Conservation (phyloP, 352 stramenopile species). For the Hyaloperonospora brassicae region DNA sequence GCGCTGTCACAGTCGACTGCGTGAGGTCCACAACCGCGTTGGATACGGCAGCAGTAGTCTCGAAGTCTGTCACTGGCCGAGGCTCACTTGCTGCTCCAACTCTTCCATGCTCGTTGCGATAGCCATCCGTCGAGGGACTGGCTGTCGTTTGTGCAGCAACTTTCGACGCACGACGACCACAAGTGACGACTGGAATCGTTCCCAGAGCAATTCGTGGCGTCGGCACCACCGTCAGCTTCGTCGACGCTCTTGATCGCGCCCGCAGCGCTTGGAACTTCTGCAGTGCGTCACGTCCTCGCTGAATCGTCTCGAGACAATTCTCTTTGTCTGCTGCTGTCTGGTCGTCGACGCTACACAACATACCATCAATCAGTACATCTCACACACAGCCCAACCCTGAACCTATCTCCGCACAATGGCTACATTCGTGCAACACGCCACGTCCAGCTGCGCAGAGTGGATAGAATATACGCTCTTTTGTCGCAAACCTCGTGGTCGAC, state of each 20-base stretch:
- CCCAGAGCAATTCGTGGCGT: constrained; percentile 31
- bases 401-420: neutral
- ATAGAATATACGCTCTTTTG: too few relatives aligned
- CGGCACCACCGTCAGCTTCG: constrained; percentile 39
- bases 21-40: constrained; percentile 30
- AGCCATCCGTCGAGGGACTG: neutral
- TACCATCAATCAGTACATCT: constrained; percentile 1
- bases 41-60: neutral
- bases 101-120: neutral
- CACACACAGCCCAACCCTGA: too few relatives aligned
- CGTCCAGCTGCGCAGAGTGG: too few relatives aligned
- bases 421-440: neutral
- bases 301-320: constrained; percentile 40
- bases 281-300: constrained; percentile 34
- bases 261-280: constrained; percentile 30
- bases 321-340: constrained; percentile 23
- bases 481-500: neutral
- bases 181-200: constrained; percentile 22
- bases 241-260: constrained; percentile 20
- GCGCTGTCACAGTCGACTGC: constrained; percentile 2
- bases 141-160: neutral
- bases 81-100: constrained; percentile 1
- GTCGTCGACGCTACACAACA: constrained; percentile 7
- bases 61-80: neutral
- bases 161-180: neutral